phyloP scores from a whole-genome alignment of 768 basidiomycete genomes.

The Dioszegia hungarica region DNA sequence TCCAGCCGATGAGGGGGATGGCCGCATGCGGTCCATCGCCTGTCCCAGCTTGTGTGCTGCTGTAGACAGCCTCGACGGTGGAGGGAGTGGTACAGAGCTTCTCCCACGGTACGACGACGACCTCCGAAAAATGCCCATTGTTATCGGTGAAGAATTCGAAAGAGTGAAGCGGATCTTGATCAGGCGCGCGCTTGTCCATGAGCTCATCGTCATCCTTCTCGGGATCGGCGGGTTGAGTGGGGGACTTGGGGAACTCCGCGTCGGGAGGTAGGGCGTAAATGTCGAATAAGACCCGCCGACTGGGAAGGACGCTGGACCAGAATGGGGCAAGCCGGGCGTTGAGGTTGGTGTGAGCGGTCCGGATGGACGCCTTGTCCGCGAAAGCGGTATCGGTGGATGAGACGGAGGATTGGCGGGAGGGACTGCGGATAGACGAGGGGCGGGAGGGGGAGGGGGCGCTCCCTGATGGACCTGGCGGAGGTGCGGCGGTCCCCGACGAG shows the following conservation, averaged over 20 bases:
- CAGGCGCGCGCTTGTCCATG: conserved; percentile 5
- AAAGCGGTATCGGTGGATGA: conserved; percentile 23
- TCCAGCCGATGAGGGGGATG: conserved; percentile 4
- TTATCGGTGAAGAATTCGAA: conserved; percentile 56
- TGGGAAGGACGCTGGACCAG: conserved; percentile 61
- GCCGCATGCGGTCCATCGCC: neutral
- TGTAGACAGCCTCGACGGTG: conserved; percentile 1
- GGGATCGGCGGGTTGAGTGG: neutral
- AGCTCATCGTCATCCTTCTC: neutral
- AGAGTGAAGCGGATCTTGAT: conserved; percentile 41
- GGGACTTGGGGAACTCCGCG: conserved; percentile 26
- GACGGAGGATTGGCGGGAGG: conserved; percentile 11
- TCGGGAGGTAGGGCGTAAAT: conserved; percentile 53
- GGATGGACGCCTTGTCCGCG: conserved; percentile 49
- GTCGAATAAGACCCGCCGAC: conserved; percentile 61
- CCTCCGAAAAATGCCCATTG: conserved; percentile 70
- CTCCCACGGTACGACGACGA: conserved; percentile 65
- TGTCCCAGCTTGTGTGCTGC: neutral
- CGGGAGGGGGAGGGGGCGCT: neutral
- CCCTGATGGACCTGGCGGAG: too few species aligned
- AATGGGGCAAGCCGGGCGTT: conserved; percentile 72
- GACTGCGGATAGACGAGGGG: neutral
- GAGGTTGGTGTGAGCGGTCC: conserved; percentile 66
- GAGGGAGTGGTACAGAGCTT: conserved; percentile 10
- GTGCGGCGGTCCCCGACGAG: too few species aligned